Conservation (phyloP, 441 rosid species). For the Pelargonium myrrhifolium region DNA sequence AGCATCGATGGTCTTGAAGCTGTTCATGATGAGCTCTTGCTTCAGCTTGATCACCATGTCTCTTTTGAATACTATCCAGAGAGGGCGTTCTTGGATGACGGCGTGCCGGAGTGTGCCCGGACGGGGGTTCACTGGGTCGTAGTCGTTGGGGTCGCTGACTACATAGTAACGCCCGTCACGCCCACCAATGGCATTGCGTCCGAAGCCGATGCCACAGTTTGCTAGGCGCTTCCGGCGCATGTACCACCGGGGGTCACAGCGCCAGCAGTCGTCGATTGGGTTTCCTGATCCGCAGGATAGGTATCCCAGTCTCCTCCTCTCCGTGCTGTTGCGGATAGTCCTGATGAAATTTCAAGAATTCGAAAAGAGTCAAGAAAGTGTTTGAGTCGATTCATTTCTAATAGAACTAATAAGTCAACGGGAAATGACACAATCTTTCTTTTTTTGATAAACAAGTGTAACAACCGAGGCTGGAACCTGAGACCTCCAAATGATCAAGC, state of each 20-base stretch:
- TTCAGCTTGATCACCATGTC: constrained; percentile 86
- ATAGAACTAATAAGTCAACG: too few relatives aligned
- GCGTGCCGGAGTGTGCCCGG: constrained; percentile 93
- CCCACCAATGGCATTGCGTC: constrained; percentile 84
- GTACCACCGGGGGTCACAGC: constrained; percentile 74
- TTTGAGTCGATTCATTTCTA: too few relatives aligned
- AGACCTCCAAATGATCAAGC: too few relatives aligned
- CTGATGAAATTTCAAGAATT: constrained; percentile 27
- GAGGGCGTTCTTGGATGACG: constrained; percentile 70
- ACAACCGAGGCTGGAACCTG: too few relatives aligned
- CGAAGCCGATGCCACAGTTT: constrained; percentile 86
- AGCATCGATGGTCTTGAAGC: constrained; percentile 92
- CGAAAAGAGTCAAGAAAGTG: too few relatives aligned
- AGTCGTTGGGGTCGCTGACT: constrained; percentile 66
- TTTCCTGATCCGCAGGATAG: constrained; percentile 86
- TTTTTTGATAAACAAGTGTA: too few relatives aligned
- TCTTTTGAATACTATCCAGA: constrained; percentile 86
- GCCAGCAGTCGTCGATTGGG: constrained; percentile 92
- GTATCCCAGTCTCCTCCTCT: constrained; percentile 65
- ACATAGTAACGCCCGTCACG: constrained; percentile 80
- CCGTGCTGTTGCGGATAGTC: constrained; percentile 61
- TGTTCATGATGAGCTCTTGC: constrained; percentile 77
- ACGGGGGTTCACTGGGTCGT: constrained; percentile 79
- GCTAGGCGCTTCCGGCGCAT: constrained; percentile 81
- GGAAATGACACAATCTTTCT: too few relatives aligned